phyloP scores from a whole-genome alignment of 768 basidiomycete species.

The Auriscalpium microsporum region DNA sequence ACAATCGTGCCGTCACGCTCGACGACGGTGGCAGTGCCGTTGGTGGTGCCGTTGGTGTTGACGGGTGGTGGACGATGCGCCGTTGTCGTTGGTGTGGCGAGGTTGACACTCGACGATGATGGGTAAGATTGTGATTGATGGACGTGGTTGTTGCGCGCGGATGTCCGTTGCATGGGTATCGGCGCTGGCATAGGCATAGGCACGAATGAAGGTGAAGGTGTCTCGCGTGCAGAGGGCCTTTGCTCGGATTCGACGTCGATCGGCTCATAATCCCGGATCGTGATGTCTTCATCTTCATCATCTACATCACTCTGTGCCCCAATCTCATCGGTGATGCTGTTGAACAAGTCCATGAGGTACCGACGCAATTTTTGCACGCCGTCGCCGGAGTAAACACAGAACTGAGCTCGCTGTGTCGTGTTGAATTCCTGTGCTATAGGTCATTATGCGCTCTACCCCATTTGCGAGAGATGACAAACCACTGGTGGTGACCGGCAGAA shows the following conservation, averaged over 20 bases:
- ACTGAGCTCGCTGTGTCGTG: conserved; percentile 76
- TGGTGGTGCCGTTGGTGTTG: too few species aligned
- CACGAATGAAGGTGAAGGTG: conserved; percentile 11
- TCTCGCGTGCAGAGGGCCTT: too few species aligned
- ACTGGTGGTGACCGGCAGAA: conserved; percentile 86
- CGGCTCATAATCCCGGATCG: conserved; percentile 16
- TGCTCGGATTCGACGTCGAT: conserved; percentile 17
- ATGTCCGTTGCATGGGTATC: conserved; percentile 11
- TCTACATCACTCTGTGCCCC: conserved; percentile 49
- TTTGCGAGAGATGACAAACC: conserved; percentile 38
- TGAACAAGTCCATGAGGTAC: conserved; percentile 70
- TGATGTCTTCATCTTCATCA: conserved; percentile 24
- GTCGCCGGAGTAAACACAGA: conserved; percentile 94
- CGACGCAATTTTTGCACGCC: conserved; percentile 78
- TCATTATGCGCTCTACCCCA: not conserved
- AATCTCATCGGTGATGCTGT: conserved; percentile 54
- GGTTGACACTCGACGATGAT: not conserved
- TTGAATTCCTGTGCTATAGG: conserved; percentile 69
- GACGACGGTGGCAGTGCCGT: too few species aligned
- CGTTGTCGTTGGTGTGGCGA: too few species aligned
- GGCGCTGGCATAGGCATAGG: conserved; percentile 27
- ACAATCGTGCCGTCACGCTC: too few species aligned
- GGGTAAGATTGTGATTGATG: not conserved
- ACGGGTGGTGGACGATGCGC: too few species aligned
- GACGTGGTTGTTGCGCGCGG: not conserved